phyloP scores from a whole-genome alignment of 148 eudicot genomes.

The Pouteria glomerata region DNA sequence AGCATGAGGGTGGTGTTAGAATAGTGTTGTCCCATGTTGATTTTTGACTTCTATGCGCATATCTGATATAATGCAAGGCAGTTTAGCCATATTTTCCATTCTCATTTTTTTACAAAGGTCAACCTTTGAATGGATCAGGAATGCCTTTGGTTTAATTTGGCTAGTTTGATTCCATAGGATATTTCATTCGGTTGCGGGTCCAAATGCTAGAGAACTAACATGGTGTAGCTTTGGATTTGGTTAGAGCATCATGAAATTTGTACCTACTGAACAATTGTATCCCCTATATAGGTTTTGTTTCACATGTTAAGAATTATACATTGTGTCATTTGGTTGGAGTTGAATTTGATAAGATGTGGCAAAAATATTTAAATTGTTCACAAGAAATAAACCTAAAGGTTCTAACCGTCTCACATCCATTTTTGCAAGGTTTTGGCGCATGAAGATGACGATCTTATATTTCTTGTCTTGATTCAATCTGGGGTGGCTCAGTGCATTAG shows the following conservation, averaged over 20 bases:
- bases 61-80: too few relatives aligned
- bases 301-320: neutral
- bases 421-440: neutral
- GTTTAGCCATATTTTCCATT: too few relatives aligned
- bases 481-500: too few relatives aligned
- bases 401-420: neutral
- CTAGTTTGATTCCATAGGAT: neutral
- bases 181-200: neutral
- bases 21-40: too few relatives aligned
- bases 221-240: too few relatives aligned
- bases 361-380: neutral
- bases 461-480: neutral
- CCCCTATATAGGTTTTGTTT: neutral
- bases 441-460: too few relatives aligned
- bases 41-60: too few relatives aligned
- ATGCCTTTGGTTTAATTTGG: too few relatives aligned
- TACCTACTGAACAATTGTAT: neutral
- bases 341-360: neutral
- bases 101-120: too few relatives aligned
- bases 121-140: neutral
- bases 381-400: neutral
- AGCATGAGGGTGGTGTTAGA: too few relatives aligned
- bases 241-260: too few relatives aligned
- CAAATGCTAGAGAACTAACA: neutral
- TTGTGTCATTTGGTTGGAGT: neutral